A percentile compares a stretch with the other conserved stretches of the same genome.
Conservation (phyloP, 768 basidiomycete species). For the Pisolithus albus region DNA sequence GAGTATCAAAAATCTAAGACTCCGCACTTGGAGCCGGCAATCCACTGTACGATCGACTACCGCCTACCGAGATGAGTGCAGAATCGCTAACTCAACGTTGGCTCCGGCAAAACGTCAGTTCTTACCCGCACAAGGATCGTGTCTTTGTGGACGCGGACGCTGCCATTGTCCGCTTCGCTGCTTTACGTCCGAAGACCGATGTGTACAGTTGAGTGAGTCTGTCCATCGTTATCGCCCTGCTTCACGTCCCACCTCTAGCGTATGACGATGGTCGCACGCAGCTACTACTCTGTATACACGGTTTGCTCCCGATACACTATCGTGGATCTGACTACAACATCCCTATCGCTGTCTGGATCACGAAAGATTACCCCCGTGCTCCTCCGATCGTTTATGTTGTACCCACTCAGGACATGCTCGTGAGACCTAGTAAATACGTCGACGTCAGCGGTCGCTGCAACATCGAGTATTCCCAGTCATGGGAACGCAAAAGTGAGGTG, state of each 20-base stretch:
- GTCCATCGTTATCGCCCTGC: constrained; percentile 10
- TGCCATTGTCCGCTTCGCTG: constrained; percentile 44
- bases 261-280: constrained; percentile 94
- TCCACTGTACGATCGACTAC: not conserved
- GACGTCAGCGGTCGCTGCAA: constrained; percentile 75
- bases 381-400: constrained; percentile 89
- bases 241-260: constrained; percentile 38
- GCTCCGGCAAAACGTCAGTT: constrained; percentile 56
- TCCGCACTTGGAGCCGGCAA: not conserved
- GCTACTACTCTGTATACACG: constrained; percentile 84
- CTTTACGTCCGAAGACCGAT: constrained; percentile 74
- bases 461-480: constrained; percentile 64
- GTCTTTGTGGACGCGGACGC: constrained; percentile 60
- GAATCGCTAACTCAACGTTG: constrained; percentile 43
- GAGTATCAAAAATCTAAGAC: constrained; percentile 1
- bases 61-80: constrained; percentile 20
- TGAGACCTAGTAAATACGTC: constrained; percentile 66
- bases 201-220: constrained; percentile 53
- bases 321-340: constrained; percentile 82
- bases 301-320: constrained; percentile 83
- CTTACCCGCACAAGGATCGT: constrained; percentile 50
- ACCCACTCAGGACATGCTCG: constrained; percentile 85
- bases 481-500: constrained; percentile 84
- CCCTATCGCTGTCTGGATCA: constrained; percentile 84
- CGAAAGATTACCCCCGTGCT: constrained; percentile 72